A percentile compares a stretch with the other conserved stretches of the same genome.
Evolutionary conservation across 805 yeast species (phyloP).

Genomic region (Lachancea cidri): DNA sequence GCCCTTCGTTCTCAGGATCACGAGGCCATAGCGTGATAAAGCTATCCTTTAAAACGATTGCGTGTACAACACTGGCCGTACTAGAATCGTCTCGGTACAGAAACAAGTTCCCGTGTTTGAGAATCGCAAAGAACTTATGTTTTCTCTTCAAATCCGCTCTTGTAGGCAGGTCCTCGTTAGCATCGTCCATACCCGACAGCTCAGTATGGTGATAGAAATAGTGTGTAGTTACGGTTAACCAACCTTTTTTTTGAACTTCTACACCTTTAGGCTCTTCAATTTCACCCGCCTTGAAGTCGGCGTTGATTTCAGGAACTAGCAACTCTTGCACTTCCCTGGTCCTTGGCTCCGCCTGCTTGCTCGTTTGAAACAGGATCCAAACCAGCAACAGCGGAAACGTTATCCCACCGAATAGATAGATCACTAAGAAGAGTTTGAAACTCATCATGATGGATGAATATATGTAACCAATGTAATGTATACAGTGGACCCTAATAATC

Average conservation of each 20-base stretch:
- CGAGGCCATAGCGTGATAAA: conserved; percentile 86
- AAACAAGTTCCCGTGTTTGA: conserved; percentile 84
- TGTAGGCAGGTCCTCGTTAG: conserved; percentile 14
- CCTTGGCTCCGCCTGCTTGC: conserved; percentile 23
- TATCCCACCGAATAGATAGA: conserved; percentile 72
- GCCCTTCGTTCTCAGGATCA: conserved; percentile 34
- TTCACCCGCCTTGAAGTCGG: conserved; percentile 52
- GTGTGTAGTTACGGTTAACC: conserved; percentile 81
- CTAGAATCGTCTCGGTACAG: conserved; percentile 62
- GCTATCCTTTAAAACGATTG: conserved; percentile 66
- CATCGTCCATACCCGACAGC: conserved; percentile 9
- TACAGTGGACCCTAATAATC: too few species aligned
- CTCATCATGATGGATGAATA: conserved; percentile 18
- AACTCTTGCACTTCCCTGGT: conserved; percentile 10
- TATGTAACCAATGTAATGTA: too few species aligned
- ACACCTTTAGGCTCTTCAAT: conserved; percentile 63
- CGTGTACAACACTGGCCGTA: conserved; percentile 56
- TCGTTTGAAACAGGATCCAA: conserved; percentile 33
- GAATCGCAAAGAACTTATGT: conserved; percentile 61
- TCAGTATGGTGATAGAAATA: conserved; percentile 52
- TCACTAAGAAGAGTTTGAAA: conserved; percentile 34
- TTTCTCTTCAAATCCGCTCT: conserved; percentile 36
- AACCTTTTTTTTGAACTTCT: conserved; percentile 60
- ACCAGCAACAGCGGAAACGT: conserved; percentile 53
- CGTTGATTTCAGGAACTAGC: conserved; percentile 25